Evolutionary conservation across 495 filamentous ascomycete genomes (phyloP).

Genomic region (Hypoxylon trugodes): DNA sequence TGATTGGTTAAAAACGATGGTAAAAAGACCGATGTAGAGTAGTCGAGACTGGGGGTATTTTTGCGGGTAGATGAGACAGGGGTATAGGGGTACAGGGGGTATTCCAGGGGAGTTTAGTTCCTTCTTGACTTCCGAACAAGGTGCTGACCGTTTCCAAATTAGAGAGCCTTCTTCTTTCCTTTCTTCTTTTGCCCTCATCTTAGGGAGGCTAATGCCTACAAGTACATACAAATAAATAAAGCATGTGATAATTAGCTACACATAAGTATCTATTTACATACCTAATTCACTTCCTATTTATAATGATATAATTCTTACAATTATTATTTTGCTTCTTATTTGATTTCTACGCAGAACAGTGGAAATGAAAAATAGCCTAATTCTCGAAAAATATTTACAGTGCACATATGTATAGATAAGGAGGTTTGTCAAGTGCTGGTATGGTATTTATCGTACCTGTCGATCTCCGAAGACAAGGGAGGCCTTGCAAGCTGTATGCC

Average conservation of each 20-base stretch:
- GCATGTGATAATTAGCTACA: constrained; percentile 4
- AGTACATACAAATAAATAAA: no score
- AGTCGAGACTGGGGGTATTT: constrained; percentile 32
- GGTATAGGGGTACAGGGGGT: constrained; percentile 4
- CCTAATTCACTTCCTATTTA: background rate
- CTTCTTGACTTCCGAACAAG: constrained; percentile 17
- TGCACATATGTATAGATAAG: no score
- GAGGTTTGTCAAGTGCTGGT: no score
- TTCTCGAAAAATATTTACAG: no score
- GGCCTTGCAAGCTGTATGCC: constrained; percentile 1
- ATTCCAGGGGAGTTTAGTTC: no score
- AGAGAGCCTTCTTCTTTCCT: background rate
- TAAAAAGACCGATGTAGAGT: constrained; percentile 35
- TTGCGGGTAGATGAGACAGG: constrained; percentile 34
- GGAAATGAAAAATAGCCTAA: no score
- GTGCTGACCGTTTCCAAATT: constrained; percentile 9
- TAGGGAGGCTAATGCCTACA: no score
- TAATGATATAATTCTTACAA: no score
- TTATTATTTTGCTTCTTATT: no score
- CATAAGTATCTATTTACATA: background rate
- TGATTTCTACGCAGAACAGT: no score
- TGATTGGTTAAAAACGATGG: constrained; percentile 19
- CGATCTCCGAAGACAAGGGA: constrained; percentile 11
- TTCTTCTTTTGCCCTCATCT: background rate
- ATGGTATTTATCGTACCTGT: constrained; percentile 32